Percentiles rank a stretch among this genome's conserved stretches.
Conservation (phyloP, 768 basidiomycete genomes). For the Lentinula edodes region DNA sequence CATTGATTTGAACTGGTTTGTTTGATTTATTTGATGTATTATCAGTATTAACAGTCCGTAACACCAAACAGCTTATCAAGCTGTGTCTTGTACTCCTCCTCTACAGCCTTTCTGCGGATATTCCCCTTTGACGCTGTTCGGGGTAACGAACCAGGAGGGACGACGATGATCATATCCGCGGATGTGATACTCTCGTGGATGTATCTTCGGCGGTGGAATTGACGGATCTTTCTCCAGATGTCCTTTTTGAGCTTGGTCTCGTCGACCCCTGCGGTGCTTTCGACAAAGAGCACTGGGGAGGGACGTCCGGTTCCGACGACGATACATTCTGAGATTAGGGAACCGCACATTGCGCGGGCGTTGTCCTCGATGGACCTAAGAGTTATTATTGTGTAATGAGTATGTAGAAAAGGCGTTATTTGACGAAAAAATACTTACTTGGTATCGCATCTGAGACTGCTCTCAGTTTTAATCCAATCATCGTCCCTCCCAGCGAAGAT, state of each 20-base stretch:
- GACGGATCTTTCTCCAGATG: slow-evolving; percentile 67
- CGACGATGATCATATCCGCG: slow-evolving; percentile 61
- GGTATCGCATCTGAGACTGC: slow-evolving; percentile 74
- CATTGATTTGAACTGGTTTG: too few relatives aligned
- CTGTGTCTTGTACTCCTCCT: slow-evolving; percentile 52
- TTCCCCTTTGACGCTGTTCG: slow-evolving; percentile 83
- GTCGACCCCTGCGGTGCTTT: slow-evolving; percentile 48
- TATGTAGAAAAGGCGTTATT: background rate
- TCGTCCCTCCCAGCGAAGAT: slow-evolving; percentile 70
- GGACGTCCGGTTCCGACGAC: slow-evolving; percentile 78
- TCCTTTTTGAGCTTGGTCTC: slow-evolving; percentile 59
- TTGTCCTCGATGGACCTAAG: slow-evolving; percentile 73
- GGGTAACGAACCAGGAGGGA: slow-evolving; percentile 56
- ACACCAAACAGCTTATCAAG: slow-evolving; percentile 52
- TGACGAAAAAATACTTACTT: slow-evolving; percentile 31
- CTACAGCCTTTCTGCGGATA: slow-evolving; percentile 73
- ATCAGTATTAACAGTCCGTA: background rate
- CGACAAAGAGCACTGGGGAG: slow-evolving; percentile 72
- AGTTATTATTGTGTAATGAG: slow-evolving; percentile 9
- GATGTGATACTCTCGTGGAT: slow-evolving; percentile 73
- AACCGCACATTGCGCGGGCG: slow-evolving; percentile 55
- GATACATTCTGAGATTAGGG: slow-evolving; percentile 66
- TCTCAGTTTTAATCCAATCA: slow-evolving; percentile 84
- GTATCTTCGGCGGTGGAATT: slow-evolving; percentile 71
- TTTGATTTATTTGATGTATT: too few relatives aligned